These are phyloP conservation scores for Suhomyces sp. DNA, from an alignment of 805 yeast genomes.

Conservation along the genomic window DNA sequence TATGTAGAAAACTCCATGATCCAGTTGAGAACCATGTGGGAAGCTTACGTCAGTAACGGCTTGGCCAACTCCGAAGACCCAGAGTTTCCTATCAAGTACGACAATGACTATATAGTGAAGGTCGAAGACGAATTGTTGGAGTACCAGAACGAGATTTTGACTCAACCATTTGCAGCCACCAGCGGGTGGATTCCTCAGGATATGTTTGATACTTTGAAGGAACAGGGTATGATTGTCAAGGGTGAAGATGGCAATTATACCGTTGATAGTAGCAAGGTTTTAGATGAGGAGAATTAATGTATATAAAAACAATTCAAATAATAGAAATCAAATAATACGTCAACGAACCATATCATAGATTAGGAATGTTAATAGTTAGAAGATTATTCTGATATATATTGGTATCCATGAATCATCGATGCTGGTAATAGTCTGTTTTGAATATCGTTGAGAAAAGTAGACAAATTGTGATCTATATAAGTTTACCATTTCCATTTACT, in stretches of 20 bases:
- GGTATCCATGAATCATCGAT: too few relatives aligned
- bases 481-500: too few relatives aligned
- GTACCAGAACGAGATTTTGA: slow-evolving; percentile 65
- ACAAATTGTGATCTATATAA: too few relatives aligned
- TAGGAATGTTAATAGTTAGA: too few relatives aligned
- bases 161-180: slow-evolving; percentile 83
- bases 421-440: too few relatives aligned
- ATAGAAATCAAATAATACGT: neutral
- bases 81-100: slow-evolving; percentile 58
- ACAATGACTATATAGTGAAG: slow-evolving; percentile 55
- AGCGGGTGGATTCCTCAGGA: slow-evolving; percentile 97
- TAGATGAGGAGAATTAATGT: slow-evolving; percentile 12
- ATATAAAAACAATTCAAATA: neutral
- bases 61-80: slow-evolving; percentile 45
- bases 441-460: too few relatives aligned
- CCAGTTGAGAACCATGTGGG: slow-evolving; percentile 70
- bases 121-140: slow-evolving; percentile 58
- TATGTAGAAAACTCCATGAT: slow-evolving; percentile 64
- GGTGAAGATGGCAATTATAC: slow-evolving; percentile 47
- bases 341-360: too few relatives aligned
- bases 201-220: slow-evolving; percentile 69
- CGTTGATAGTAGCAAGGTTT: slow-evolving; percentile 29
- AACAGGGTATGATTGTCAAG: slow-evolving; percentile 62
- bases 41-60: slow-evolving; percentile 55
- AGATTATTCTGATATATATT: too few relatives aligned